Evolutionary conservation across 495 filamentous ascomycete genomes (phyloP).

Genomic region (Wilcoxina mikolae): DNA sequence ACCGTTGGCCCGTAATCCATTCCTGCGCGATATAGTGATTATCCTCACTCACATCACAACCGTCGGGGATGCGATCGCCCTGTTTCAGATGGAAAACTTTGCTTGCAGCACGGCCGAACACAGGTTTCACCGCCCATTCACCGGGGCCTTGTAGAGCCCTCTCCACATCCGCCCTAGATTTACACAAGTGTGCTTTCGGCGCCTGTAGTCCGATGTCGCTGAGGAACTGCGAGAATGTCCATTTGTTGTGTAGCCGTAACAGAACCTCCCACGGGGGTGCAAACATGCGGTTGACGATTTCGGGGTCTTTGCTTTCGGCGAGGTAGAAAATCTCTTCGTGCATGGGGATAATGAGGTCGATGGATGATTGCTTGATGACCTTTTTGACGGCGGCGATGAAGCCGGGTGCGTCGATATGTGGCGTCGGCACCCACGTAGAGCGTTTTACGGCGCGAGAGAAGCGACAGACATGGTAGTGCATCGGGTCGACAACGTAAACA

Average conservation of each 20-base stretch:
- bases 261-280: constrained; percentile 18
- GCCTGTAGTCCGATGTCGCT: constrained; percentile 13
- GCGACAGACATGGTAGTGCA: constrained; percentile 30
- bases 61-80: neutral
- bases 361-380: constrained; percentile 18
- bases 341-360: constrained; percentile 29
- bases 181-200: constrained; percentile 18
- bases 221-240: constrained; percentile 21
- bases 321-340: constrained; percentile 31
- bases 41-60: constrained; percentile 7
- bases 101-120: constrained; percentile 23
- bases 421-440: constrained; percentile 19
- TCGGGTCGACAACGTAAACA: constrained; percentile 28
- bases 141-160: neutral
- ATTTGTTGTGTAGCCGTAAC: constrained; percentile 28
- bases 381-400: constrained; percentile 19
- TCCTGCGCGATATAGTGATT: constrained; percentile 27
- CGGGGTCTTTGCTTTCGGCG: constrained; percentile 10
- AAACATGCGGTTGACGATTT: constrained; percentile 16
- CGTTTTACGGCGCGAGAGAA: constrained; percentile 26
- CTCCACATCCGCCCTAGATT: constrained; percentile 6
- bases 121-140: constrained; percentile 28
- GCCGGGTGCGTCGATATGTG: constrained; percentile 18
- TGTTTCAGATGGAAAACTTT: constrained; percentile 24
- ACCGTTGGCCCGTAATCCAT: constrained; percentile 22